Percentiles rank a stretch among this genome's conserved stretches.
Conservation (phyloP, 768 basidiomycete species). For the Lyophyllum decastes region DNA sequence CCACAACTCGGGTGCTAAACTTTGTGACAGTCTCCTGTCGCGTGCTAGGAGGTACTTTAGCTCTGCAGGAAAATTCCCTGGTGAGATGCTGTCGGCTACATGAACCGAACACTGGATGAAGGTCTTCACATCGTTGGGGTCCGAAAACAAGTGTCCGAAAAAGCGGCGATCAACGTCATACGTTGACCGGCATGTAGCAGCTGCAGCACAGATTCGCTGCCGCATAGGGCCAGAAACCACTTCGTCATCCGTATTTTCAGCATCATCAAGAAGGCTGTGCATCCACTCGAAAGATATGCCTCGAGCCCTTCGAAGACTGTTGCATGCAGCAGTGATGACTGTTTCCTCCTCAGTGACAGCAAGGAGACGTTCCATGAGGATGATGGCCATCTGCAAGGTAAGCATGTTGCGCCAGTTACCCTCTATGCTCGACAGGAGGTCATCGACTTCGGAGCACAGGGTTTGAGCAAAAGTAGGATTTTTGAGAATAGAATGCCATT, state of each 20-base stretch:
- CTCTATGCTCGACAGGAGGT: slow-evolving; percentile 33
- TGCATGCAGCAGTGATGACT: slow-evolving; percentile 16
- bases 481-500: slow-evolving; percentile 10
- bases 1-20: slow-evolving; percentile 17
- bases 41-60: slow-evolving; percentile 26
- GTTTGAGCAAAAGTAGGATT: slow-evolving; percentile 32
- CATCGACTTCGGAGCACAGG: slow-evolving; percentile 36
- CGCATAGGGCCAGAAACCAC: not conserved
- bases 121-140: not conserved
- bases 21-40: slow-evolving; percentile 28
- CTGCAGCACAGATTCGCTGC: not conserved
- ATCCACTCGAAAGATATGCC: not conserved
- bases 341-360: slow-evolving; percentile 3
- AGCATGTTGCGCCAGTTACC: slow-evolving; percentile 41
- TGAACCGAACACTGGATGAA: not conserved
- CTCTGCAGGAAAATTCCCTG: not conserved
- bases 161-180: not conserved
- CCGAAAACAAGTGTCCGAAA: not conserved
- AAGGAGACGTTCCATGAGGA: slow-evolving; percentile 38
- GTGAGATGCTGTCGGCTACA: not conserved
- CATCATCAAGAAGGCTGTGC: not conserved
- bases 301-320: not conserved
- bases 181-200: not conserved
- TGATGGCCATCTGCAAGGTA: slow-evolving; percentile 32
- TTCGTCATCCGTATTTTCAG: not conserved